Evolutionary conservation across 2,329 filamentous ascomycete species (phyloP), one percentile per base, ranked within the genome.

Genomic region (Aspergillus puulaauensis): DNA sequence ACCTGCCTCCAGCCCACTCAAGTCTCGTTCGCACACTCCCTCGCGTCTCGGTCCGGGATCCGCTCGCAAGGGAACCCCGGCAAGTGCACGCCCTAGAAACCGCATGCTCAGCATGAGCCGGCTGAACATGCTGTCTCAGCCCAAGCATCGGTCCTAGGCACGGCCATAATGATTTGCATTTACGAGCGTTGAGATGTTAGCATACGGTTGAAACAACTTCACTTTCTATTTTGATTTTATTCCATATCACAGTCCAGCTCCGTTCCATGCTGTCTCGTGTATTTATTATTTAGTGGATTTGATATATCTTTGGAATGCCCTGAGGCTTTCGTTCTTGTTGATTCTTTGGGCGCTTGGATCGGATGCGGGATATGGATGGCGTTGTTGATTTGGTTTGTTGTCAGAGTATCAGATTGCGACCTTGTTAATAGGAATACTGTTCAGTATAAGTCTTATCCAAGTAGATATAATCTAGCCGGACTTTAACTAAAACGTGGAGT

Each of bases 81-180:
- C 65, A 14, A 73, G 69, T 46, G 65, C 67, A 17, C 68, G 64
- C 37, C 58, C 69, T 49, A 75, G 66, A 56, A 64, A 56, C 24
- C 69, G 66, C 19, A 67, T 72, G 17, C 67, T 80, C 52, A 81
- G 74, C 54, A 65, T 80, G 63, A 79, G 76, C 58, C 75, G 79
- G 27, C 65, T 81, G 65, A 79, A 80, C 58, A 74, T 80, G 73
- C 71, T 81, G 35, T 70, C 77, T 15, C 75, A 75, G 57, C 79
- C 79, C 2, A 81, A 80, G 68, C 64, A 70, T 40, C 74, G 74
- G 27, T 56, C 65, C 57, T 75, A 63, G 64, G 31, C 45, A 31
- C 27, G 35, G 27, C 33, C 33, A 48, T 46, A 48, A 15, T 37
- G 24, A 23, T 35, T 49, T 60, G 49, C 58, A 60, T 62, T 62